Evolutionary conservation across 345 rosid genomes (phyloP), one percentile per base, ranked within the genome.

Genomic region (Noccaea caerulescens): DNA sequence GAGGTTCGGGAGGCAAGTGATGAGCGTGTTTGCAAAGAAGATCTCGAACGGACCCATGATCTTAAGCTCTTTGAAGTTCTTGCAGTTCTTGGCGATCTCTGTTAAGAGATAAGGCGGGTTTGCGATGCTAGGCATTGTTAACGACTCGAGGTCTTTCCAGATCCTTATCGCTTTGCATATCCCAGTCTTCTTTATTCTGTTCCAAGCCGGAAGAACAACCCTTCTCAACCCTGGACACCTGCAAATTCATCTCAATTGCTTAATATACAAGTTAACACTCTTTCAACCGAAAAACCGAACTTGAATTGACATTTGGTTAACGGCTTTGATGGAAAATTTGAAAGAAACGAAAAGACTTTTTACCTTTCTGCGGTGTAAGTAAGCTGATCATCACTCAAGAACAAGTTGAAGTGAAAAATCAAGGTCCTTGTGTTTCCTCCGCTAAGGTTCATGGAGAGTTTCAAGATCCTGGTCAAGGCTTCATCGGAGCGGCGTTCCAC

Each of bases 111-210:
- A 84, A 20, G 81, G 83, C 32, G 92, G 89, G 66, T 81, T 79
- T 18, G 81, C 86, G 39, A 91, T 87, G 85, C 91, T 87, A 0
- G 97, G 97, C 96, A 93, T 91, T 49, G 98, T 93, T 44, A 93
- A 52, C 45, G 97, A 93, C 68, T 86, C 94, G 10, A 93, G 97
- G 73, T 87, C 85, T 58, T 47, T 82, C 96, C 96, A 93, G 59
- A 69, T 63, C 6, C 72, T 81, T 78, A 91, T 82, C 2, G 97
- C 92, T 66, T 74, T 81, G 85, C 92, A 86, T 54, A 93, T 87
- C 36, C 85, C 91, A 0, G 84, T 79, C 80, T 76, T 82, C 69
- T 84, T 87, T 76, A 93, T 84, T 76, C 90, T 80, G 80, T 91
- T 91, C 96, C 92, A 91, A 18, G 96, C 97, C 0, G 96, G 98